Evolutionary conservation across 116 monocot genomes (phyloP).

Genomic region (Phalaenopsis hybrid): DNA sequence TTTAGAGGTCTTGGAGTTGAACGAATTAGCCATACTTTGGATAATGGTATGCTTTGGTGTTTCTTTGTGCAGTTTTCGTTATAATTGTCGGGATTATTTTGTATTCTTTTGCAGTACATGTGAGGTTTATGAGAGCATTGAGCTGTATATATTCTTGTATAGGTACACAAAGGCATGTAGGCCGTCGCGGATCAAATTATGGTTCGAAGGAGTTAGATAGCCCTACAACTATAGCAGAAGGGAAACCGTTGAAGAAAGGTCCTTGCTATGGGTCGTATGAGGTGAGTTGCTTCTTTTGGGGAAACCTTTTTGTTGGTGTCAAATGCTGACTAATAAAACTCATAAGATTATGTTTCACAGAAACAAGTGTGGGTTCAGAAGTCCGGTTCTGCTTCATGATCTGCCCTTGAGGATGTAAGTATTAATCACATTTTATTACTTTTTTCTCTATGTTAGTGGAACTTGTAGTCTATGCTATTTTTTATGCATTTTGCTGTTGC

Average conservation of each 20-base stretch:
- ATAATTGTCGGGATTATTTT: neutral
- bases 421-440: neutral
- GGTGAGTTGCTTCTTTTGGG: constrained; percentile 24
- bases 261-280: constrained; percentile 32
- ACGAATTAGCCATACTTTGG: constrained; percentile 19
- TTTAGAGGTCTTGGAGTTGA: constrained; percentile 21
- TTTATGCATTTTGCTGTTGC: neutral
- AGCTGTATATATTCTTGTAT: neutral
- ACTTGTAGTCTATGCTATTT: neutral
- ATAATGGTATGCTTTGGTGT: constrained; percentile 26
- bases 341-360: constrained; percentile 20
- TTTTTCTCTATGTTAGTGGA: neutral
- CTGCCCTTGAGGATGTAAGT: neutral
- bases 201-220: constrained; percentile 43
- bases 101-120: too few relatives aligned
- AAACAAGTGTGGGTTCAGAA: constrained; percentile 84
- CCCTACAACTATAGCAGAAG: constrained; percentile 24
- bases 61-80: neutral
- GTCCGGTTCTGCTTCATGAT: constrained; percentile 43
- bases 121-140: neutral
- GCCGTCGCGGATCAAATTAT: constrained; percentile 42
- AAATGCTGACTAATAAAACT: too few relatives aligned
- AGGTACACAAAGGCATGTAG: constrained; percentile 60
- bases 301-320: too few relatives aligned
- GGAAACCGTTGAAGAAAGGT: constrained; percentile 55